Evolutionary conservation across 73 alveolate genomes (phyloP).

Genomic region (Paramecium biaurelia): DNA sequence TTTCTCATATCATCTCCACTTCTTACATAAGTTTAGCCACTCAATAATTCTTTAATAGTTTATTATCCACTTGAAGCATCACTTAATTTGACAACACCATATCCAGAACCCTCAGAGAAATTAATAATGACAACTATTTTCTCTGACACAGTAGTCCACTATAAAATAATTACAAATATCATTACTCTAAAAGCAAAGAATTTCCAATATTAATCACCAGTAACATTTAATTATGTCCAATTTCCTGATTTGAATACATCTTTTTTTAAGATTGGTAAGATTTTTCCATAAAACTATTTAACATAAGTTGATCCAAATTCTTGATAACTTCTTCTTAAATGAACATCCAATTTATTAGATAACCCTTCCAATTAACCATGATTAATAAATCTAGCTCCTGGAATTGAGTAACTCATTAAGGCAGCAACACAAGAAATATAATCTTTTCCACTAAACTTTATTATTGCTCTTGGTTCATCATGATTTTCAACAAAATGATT

Average conservation of each 20-base stretch:
- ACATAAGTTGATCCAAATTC: constrained; percentile 25
- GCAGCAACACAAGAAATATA: constrained; percentile 71
- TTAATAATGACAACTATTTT: constrained; percentile 60
- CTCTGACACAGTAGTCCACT: constrained; percentile 54
- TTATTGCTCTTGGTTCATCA: constrained; percentile 72
- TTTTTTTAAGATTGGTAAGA: constrained; percentile 14
- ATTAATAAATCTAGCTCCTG: constrained; percentile 69
- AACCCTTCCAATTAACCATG: constrained; percentile 71
- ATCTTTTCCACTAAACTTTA: constrained; percentile 63
- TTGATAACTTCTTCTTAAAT: constrained; percentile 66
- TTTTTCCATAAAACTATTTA: constrained; percentile 25
- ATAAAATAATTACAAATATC: background rate
- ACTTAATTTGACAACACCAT: constrained; percentile 65
- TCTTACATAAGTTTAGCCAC: constrained; percentile 59
- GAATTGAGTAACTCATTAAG: constrained; percentile 58
- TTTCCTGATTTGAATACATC: constrained; percentile 56
- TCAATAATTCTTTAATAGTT: constrained; percentile 53
- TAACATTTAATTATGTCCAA: constrained; percentile 45
- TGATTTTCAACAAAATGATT: constrained; percentile 74
- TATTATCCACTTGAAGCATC: constrained; percentile 51
- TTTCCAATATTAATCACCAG: constrained; percentile 64
- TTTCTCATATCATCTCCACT: constrained; percentile 63
- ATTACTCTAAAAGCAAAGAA: constrained; percentile 47
- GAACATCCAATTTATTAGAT: constrained; percentile 71
- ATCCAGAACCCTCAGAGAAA: constrained; percentile 64